Evolutionary conservation across 2,329 filamentous ascomycete species (phyloP), one percentile per base, ranked within the genome.

Genomic region (Drechslerella dactyloides): DNA sequence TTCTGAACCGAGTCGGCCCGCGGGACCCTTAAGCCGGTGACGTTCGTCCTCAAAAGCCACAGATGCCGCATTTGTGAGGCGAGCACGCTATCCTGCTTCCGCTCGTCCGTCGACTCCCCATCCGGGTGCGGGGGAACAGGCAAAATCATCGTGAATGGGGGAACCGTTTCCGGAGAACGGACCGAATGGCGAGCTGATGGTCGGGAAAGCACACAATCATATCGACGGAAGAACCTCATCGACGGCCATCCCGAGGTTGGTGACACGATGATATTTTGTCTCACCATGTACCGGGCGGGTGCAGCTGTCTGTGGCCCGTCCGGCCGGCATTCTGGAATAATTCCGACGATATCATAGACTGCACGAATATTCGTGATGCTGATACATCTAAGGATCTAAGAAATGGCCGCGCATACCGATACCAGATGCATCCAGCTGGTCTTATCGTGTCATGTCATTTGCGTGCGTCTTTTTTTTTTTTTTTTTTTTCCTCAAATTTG

Each of bases 41-140:
- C n/a, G n/a, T n/a, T n/a, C 37, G 23, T 55, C 27, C 7, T 13
- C 23, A 10, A 42, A 33, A 62, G 66, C 64, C 53, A 46, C 54
- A 52, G 54, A 64, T 58, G 58, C 40, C 40, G 51, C 48, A 60
- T 17, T n/a, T 64, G 66, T 60, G 66, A 59, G 66, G 66, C 13
- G 46, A 7, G 15, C 23, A 27, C 17, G 46, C 17, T 51, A 51
- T 48, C 19, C 46, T 51, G 3, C 15, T 51, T 51, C 46, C 46
- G 46, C 11, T 21, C 17, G 46, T 17, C 37, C 37, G 17, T 48
- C 15, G 3, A 13, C 11, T 51, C 4, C 19, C 42, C 11, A 51
- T 13, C 46, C 11, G 46, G 19, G 46, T 8, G 11, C 19, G 17
- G 23, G 19, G 46, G 19, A 27, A 51, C 6, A 51, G 37, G 37